Evolutionary conservation across 495 filamentous ascomycete genomes (phyloP).

Genomic region (Penicillium waksmanii): DNA sequence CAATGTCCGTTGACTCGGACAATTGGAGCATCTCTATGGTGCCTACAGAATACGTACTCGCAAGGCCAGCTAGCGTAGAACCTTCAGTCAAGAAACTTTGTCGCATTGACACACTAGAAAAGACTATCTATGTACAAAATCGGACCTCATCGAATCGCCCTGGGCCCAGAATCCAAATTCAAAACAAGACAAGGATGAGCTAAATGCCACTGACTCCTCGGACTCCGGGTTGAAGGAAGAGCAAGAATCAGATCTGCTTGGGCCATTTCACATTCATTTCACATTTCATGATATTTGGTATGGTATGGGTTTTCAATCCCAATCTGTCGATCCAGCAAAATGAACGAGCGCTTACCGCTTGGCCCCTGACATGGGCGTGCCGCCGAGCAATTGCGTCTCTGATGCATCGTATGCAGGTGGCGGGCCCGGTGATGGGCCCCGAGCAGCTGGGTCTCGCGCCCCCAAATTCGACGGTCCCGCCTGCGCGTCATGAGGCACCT

Average conservation of each 20-base stretch:
- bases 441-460: conserved; percentile 27
- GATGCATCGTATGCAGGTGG: conserved; percentile 49
- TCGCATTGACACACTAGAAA: conserved; percentile 5
- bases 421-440: conserved; percentile 41
- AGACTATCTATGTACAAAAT: conserved; percentile 1
- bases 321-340: neutral
- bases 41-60: no score
- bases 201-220: neutral
- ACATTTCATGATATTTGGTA: neutral
- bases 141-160: neutral
- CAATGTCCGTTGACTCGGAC: neutral
- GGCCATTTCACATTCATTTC: no score
- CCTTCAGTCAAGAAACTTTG: conserved; percentile 7
- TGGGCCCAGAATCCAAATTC: neutral
- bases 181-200: neutral
- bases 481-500: conserved; percentile 34
- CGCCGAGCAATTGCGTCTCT: conserved; percentile 40
- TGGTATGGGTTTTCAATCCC: no score
- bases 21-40: neutral
- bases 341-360: conserved; percentile 32
- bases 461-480: conserved; percentile 23
- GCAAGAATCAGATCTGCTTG: no score
- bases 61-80: neutral
- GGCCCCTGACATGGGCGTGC: conserved; percentile 35
- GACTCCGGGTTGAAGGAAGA: neutral